These are phyloP conservation scores for Daldinia sp. DNA, from an alignment of 2,329 filamentous ascomycete genomes.

Conservation along the genomic window DNA sequence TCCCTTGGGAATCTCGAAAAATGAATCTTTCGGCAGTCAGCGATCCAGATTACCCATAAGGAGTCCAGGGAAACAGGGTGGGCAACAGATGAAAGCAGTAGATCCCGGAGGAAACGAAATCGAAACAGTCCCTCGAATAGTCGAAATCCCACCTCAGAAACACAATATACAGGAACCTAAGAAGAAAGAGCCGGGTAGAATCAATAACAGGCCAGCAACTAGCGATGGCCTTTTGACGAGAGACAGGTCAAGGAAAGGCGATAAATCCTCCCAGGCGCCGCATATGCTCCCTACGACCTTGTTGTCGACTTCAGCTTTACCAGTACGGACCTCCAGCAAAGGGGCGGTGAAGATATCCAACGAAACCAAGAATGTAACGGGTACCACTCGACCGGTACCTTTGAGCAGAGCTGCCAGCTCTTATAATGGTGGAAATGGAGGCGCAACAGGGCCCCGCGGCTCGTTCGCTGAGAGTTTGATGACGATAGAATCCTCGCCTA, in stretches of 20 bases:
- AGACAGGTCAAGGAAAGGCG: not conserved
- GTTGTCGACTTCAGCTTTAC: slow-evolving; percentile 25
- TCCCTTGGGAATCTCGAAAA: slow-evolving; percentile 13
- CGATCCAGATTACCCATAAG: not conserved
- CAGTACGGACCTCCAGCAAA: slow-evolving; percentile 39
- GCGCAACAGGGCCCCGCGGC: slow-evolving; percentile 22
- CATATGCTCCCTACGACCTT: slow-evolving; percentile 8
- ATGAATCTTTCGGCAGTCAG: not conserved
- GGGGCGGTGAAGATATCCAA: slow-evolving; percentile 11
- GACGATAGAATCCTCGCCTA: slow-evolving; percentile 47
- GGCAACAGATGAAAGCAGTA: not conserved
- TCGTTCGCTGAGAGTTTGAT: slow-evolving; percentile 48
- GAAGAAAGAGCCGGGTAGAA: not conserved
- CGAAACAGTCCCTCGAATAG: slow-evolving; percentile 2
- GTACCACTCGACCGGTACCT: not conserved
- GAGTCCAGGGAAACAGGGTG: not conserved
- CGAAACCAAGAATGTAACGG: not conserved
- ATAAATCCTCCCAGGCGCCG: not conserved
- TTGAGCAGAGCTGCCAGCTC: slow-evolving; percentile 16
- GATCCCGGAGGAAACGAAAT: not conserved
- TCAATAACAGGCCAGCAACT: not conserved
- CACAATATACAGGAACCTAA: not conserved
- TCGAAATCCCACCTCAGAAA: slow-evolving; percentile 9
- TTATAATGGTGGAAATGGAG: slow-evolving; percentile 3
- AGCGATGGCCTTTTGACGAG: not conserved